Base-by-base conservation (phyloP, 139 green algal genomes). In the Coelastrella sp. region DNA sequence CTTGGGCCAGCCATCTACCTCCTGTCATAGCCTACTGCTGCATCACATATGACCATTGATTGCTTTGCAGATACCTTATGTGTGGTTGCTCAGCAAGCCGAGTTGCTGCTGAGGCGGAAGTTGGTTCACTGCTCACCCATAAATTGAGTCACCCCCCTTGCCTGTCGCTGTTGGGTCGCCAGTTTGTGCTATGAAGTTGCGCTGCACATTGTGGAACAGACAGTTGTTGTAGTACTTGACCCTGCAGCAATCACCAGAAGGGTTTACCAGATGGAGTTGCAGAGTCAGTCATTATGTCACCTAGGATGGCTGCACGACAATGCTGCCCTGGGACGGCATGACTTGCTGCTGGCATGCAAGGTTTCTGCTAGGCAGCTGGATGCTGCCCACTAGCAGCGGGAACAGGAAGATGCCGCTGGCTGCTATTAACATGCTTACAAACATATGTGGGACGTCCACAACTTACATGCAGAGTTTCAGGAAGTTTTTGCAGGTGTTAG, bases 191-290 rank as follows among this genome's bases (percentile, higher is more conserved):
- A 99, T 96, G 92, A 99, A 99, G 93, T 97, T 94, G 3, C 75
- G 90, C 83, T 98, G 96, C 19, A 99, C 95, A 85, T 97, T 98
- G 94, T 98, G 95, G 87, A 99, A 99, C 17, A 99, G 84, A 85
- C 91, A 96, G 91, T 98, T 98, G 93, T 99, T 98, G 96, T 97
- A 99, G 88, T 98, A 98, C 90, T 99, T 99, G 80, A 98, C 92
- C 92, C 96, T 98, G 94, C 80, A 65, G 11, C 3, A 23, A 77
- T 20, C 16, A 16, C 3, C 71, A 77, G 71, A 20, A 77, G 16
- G 23, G 71, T 19, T 47, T 23, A 19, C 5, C 23, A 16, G 10
- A 7, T 47, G 71, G 32, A 47, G 32, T 47, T 47, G 32, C 32
- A 47, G 32, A 47, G 32, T 47, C 32, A 47, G 32, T 47, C 32